Evolutionary conservation across 352 stramenopile genomes (phyloP).

Genomic region (Phytophthora nicotianae): DNA sequence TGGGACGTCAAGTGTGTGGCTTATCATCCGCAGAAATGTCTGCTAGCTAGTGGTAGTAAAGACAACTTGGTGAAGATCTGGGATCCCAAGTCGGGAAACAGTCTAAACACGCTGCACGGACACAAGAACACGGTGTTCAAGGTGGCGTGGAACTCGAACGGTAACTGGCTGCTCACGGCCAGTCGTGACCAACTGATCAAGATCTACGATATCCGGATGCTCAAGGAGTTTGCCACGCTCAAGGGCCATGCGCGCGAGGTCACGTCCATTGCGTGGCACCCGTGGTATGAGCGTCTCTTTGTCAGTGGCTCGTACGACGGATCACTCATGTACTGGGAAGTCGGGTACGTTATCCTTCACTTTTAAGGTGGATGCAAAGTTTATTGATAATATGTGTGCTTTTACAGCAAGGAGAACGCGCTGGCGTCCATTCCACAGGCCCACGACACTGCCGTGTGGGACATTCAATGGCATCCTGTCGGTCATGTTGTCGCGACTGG

Average conservation of each 20-base stretch:
- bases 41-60: constrained; percentile 96
- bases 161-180: constrained; percentile 97
- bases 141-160: constrained; percentile 97
- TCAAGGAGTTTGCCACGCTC: constrained; percentile 95
- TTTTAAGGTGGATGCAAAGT: not conserved
- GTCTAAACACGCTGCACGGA: constrained; percentile 95
- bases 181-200: constrained; percentile 98
- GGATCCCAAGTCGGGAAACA: constrained; percentile 95
- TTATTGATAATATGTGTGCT: constrained; percentile 14
- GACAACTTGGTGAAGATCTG: constrained; percentile 98
- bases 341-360: constrained; percentile 66
- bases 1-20: constrained; percentile 98
- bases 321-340: constrained; percentile 97
- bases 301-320: constrained; percentile 97
- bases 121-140: constrained; percentile 99
- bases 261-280: constrained; percentile 97
- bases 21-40: constrained; percentile 94
- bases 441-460: constrained; percentile 98
- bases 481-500: constrained; percentile 96
- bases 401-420: constrained; percentile 78
- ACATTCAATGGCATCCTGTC: constrained; percentile 97
- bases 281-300: constrained; percentile 96
- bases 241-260: constrained; percentile 97
- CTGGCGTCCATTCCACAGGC: constrained; percentile 89
- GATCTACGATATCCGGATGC: constrained; percentile 98